Evolutionary conservation across 2,329 filamentous ascomycete species (phyloP), one percentile per base, ranked within the genome.

Genomic region (Ophiosphaerella herpotricha): DNA sequence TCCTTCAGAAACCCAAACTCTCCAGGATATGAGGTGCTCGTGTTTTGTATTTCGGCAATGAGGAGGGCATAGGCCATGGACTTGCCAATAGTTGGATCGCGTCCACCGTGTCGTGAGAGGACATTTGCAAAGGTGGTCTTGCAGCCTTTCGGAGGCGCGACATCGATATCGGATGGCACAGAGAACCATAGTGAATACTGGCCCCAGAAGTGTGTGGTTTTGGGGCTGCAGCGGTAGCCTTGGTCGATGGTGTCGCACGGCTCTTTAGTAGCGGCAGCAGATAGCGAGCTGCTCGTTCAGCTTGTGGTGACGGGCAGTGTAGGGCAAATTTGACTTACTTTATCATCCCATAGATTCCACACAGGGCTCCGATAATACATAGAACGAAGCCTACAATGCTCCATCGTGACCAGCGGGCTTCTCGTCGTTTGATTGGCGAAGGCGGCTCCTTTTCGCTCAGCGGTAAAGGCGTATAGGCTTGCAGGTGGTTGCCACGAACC

Each of bases 181-280:
- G 86, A 82, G 74, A 89, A 96, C 75, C 85, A 95, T 2, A 91
- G 90, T 14, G 90, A 88, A 72, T 96, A 96, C 70, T 93, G 91
- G 48, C 91, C 92, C 90, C 91, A 96, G 47, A 79, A 81, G 58
- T 85, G 87, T 1, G 85, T 84, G 38, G 87, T 80, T 29, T 81
- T 70, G 4, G 81, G 73, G 40, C 80, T 78, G 72, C 88, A 91
- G 55, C 82, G 80, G 70, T 85, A 89, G 50, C 86, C 86, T 33
- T 76, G 57, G 36, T 79, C 66, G 32, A 82, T 72, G 5, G 77
- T 79, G 65, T 84, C 82, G 72, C 84, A 87, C 11, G 68, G 61
- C 39, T 60, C 61, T 46, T 60, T 57, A 7, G 54, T 38, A 1
- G 52, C 50, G 16, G 49, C 26, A 11, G 9, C 26, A n/a, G 46